Evolutionary conservation across 768 basidiomycete species (phyloP), one percentile per base, ranked within the genome.

Genomic region (Macrolepiota albuminosa): DNA sequence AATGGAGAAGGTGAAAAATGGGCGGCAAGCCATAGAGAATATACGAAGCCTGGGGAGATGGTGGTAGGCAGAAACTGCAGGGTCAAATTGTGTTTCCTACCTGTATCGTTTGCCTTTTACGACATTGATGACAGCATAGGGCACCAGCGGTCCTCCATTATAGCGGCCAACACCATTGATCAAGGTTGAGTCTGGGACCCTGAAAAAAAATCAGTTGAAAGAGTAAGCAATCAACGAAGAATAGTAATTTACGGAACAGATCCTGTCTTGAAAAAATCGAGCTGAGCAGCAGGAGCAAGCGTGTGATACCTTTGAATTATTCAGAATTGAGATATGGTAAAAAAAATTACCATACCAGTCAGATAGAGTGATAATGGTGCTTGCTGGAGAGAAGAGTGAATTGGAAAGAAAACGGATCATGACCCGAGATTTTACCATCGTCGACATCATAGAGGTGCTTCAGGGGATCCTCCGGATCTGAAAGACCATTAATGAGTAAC

Each of bases 81-180:
- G 1, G 10, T 18, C 36, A 29, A 10, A 16, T 18, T 53, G 16
- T 53, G 4, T 21, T 29, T 16, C 26, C 14, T 53, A 78, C 45
- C 83, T 74, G 65, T 83, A 84, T 24, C 82, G 70, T 53, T 70
- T 65, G 6, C 76, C 77, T 0, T 62, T 57, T 21, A 66, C 59
- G 33, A 84, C 79, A 40, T 74, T 73, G 65, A 84, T 70, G 4
- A 82, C 74, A 0, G 83, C 67, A 33, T 76, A 74, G 0, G 76
- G 71, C 3, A 71, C 67, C 33, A 62, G 49, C 0, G 72, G 78
- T 6, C 81, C 81, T 5, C 75, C 78, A 9, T 59, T 26, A 62
- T 73, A 81, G 9, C 72, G 72, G 34, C 73, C 73, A 48, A 72
- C 71, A 0, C 80, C 80, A 54, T 82, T 83, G 51, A 84, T 79